Evolutionary conservation across 1,284 basidiomycete species (phyloP), one percentile per base, ranked within the genome.

Genomic region (Sanghuangporus weigelae): DNA sequence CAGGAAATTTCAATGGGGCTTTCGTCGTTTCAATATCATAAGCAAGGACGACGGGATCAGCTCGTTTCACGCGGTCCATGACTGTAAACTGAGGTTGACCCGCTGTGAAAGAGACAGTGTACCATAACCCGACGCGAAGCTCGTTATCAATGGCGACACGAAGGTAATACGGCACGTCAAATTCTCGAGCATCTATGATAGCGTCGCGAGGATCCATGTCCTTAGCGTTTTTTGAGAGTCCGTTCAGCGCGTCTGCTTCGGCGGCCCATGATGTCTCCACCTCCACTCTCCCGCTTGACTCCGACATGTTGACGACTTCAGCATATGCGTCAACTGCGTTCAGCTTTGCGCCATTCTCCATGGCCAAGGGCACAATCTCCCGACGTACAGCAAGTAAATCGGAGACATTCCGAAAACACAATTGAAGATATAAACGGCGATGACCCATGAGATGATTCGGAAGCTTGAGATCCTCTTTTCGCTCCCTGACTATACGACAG

Each of bases 1-100:
- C 97, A 0, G 97, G 97, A 73, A 99, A 99, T 76, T 99, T 99
- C 73, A 99, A 87, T 12, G 97, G 97, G 55, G 95, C 92, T 77
- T 99, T 99, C 1, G 96, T 96, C 35, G 95, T 97, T 78, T 99
- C 97, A 72, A 99, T 99, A 86, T 99, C 97, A 76, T 86, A 99
- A 0, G 97, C 97, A 92, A 99, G 93, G 63, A 99, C 95, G 57
- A 99, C 95, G 0, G 97, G 97, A 72, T 99, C 97, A 39, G 97
- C 95, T 85, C 97, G 96, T 75, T 98, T 96, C 67, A 99, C 96
- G 66, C 95, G 87, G 68, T 96, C 92, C 63, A 98, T 84, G 50
- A 79, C 85, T 53, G 77, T 78, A 73, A 98, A 87, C n/a, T 78
- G 79, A 14, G 95, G 93, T 62, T 89, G 84, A 4, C 95, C 95